A percentile compares a stretch with the other conserved stretches of the same genome.
Evolutionary conservation across 2,329 filamentous ascomycete species (phyloP).

Genomic region (Microcyclospora tardicrescens): DNA sequence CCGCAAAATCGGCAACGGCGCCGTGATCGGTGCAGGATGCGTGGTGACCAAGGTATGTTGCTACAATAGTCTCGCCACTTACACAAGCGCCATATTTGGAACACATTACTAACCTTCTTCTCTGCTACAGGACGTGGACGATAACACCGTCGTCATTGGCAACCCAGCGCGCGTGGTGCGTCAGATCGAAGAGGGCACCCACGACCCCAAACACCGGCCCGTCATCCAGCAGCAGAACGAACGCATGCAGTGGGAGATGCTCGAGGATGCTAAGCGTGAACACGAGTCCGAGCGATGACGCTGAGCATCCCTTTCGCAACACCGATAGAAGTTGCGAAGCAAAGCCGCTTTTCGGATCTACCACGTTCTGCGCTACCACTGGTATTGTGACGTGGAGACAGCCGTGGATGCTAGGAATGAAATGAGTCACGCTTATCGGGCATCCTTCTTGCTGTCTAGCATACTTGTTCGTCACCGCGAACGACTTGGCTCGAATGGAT

Average conservation of each 20-base stretch:
- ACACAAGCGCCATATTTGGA: background rate
- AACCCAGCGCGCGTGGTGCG: slow-evolving; percentile 27
- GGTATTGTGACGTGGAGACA: too few species aligned
- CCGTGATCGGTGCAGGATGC: slow-evolving; percentile 41
- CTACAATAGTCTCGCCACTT: background rate
- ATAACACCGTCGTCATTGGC: slow-evolving; percentile 34
- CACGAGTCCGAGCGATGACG: too few species aligned
- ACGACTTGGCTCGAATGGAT: too few species aligned
- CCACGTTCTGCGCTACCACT: too few species aligned
- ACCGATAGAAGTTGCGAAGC: too few species aligned
- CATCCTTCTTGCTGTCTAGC: too few species aligned
- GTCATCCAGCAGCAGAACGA: slow-evolving; percentile 19
- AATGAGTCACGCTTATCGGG: too few species aligned
- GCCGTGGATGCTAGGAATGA: too few species aligned
- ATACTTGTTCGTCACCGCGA: too few species aligned
- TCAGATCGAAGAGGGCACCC: slow-evolving; percentile 13
- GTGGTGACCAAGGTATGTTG: slow-evolving; percentile 41
- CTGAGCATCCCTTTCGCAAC: too few species aligned
- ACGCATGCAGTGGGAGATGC: slow-evolving; percentile 10
- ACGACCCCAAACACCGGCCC: slow-evolving; percentile 11
- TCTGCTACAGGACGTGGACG: slow-evolving; percentile 30
- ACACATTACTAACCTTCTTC: slow-evolving; percentile 1
- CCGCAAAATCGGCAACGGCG: slow-evolving; percentile 39
- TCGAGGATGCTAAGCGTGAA: background rate
- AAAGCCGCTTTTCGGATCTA: too few species aligned